A percentile compares a stretch with the other conserved stretches of the same genome.
These are phyloP conservation scores for Omphalotus guepiniiformis DNA, from an alignment of 768 basidiomycete genomes.

Conservation along the genomic window DNA sequence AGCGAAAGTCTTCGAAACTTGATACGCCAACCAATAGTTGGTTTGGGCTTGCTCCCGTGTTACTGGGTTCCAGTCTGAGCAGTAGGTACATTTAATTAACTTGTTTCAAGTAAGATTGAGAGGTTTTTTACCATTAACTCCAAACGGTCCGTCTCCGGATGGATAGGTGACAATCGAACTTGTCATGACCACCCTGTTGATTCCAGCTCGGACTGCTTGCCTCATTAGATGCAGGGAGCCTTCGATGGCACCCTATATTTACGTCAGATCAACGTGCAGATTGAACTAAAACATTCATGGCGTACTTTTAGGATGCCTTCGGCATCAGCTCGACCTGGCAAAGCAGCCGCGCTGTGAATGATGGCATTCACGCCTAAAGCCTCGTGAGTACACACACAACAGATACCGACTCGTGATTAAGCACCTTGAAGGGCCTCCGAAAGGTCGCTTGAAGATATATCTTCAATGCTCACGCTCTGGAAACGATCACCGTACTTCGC, in stretches of 20 bases:
- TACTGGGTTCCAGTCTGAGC: constrained; percentile 17
- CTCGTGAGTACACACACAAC: not conserved
- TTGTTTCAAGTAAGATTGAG: not conserved
- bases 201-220: constrained; percentile 19
- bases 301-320: constrained; percentile 1
- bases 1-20: constrained; percentile 20
- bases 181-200: constrained; percentile 19
- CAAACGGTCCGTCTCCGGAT: constrained; percentile 6
- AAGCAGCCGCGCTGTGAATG: constrained; percentile 25
- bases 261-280: not conserved
- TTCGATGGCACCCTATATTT: constrained; percentile 16
- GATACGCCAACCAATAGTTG: constrained; percentile 14
- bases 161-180: constrained; percentile 15
- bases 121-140: constrained; percentile 12
- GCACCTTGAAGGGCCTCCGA: constrained; percentile 24
- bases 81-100: not conserved
- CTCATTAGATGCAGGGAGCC: constrained; percentile 22
- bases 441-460: constrained; percentile 20
- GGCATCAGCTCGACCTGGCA: constrained; percentile 1
- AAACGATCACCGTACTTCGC: constrained; percentile 7
- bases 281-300: not conserved
- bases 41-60: constrained; percentile 15
- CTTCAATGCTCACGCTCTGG: constrained; percentile 6
- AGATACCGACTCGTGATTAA: not conserved
- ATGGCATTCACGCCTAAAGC: constrained; percentile 33